Evolutionary conservation across 2,329 filamentous ascomycete species (phyloP).

Genomic region (Paracoccidioides lutzii): DNA sequence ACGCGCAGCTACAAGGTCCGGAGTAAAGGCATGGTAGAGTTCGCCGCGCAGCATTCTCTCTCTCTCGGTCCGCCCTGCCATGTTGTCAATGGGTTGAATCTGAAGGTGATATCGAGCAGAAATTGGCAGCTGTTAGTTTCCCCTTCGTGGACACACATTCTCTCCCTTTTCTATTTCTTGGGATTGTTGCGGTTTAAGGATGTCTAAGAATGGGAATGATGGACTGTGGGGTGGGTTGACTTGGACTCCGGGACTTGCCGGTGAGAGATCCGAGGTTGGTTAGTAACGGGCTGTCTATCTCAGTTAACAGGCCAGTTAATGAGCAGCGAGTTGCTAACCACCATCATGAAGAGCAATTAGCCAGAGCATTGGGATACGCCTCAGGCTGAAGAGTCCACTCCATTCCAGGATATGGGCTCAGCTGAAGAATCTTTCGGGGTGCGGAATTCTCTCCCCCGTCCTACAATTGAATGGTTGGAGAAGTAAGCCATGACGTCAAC

Average conservation of each 20-base stretch:
- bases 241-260: no score
- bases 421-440: not conserved
- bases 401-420: not conserved
- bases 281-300: no score
- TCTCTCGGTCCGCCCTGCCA: constrained; percentile 15
- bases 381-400: not conserved
- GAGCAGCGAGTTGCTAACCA: no score
- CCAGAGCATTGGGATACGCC: not conserved
- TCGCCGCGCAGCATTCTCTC: constrained; percentile 52
- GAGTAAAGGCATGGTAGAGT: constrained; percentile 61
- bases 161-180: no score
- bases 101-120: not conserved
- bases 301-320: no score
- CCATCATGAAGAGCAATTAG: no score
- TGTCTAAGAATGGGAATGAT: not conserved
- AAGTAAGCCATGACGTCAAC: not conserved
- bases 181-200: not conserved
- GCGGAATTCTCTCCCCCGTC: no score
- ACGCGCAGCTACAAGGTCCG: constrained; percentile 51
- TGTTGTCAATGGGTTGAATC: not conserved
- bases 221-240: not conserved
- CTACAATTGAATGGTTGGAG: no score
- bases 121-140: not conserved
- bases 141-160: not conserved
- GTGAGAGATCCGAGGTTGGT: no score